Conservation (phyloP, 129 eudicot genomes). For the Smallanthus sonchifolius region DNA sequence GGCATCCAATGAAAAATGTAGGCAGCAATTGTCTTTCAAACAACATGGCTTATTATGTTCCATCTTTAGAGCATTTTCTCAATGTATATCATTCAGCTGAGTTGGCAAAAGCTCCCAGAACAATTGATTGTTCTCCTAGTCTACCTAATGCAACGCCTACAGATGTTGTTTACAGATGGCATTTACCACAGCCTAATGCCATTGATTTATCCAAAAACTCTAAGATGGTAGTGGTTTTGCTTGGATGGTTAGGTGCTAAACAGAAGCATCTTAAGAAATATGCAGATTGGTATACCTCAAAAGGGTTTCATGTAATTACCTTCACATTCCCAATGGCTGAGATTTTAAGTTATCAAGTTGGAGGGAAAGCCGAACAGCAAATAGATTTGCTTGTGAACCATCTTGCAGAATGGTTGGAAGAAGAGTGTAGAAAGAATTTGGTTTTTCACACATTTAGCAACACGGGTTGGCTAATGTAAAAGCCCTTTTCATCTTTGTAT, state of each 20-base stretch:
- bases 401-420: conserved; percentile 86
- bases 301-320: conserved; percentile 91
- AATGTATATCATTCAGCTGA: conserved; percentile 58
- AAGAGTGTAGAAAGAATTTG: conserved; percentile 69
- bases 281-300: conserved; percentile 90
- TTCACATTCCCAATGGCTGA: conserved; percentile 91
- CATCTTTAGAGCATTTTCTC: conserved; percentile 40
- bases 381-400: conserved; percentile 72
- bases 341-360: conserved; percentile 70
- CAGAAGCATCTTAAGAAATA: conserved; percentile 90
- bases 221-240: conserved; percentile 78
- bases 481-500: conserved; percentile 1
- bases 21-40: conserved; percentile 22
- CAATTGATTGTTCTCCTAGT: conserved; percentile 29
- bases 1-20: conserved; percentile 16
- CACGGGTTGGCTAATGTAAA: conserved; percentile 98
- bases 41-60: conserved; percentile 29
- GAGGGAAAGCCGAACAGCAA: conserved; percentile 89
- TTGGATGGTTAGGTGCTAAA: conserved; percentile 99
- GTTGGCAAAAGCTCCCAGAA: conserved; percentile 57
- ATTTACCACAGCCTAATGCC: conserved; percentile 63
- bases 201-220: conserved; percentile 53
- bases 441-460: conserved; percentile 97
- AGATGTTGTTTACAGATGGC: conserved; percentile 82
- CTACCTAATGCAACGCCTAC: conserved; percentile 26